Conservation (phyloP, 495 filamentous ascomycete species). For the Xylaria bambusicola region DNA sequence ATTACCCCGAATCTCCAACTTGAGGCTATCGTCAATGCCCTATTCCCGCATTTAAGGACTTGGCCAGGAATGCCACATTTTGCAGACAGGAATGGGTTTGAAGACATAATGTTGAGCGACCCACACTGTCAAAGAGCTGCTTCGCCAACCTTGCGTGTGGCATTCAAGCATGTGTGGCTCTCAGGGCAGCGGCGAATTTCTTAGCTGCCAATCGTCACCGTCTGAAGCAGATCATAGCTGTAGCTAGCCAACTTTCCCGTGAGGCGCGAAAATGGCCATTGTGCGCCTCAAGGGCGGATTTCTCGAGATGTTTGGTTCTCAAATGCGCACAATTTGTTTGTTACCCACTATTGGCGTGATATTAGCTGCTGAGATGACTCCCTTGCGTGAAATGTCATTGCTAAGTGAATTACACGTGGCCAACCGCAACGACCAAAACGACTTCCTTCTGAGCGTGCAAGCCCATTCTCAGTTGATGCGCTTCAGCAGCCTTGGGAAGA, state of each 20-base stretch:
- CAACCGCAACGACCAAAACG: background rate
- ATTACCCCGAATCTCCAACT: constrained; percentile 12
- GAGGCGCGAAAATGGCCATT: background rate
- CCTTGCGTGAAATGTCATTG: background rate
- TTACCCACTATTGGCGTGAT: background rate
- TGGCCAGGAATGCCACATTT: constrained; percentile 1
- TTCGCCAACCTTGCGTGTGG: background rate
- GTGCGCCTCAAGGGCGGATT: background rate
- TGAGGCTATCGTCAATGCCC: constrained; percentile 13
- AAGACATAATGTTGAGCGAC: background rate
- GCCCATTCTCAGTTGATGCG: background rate
- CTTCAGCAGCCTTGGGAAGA: background rate
- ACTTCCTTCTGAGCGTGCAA: background rate
- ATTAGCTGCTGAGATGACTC: constrained; percentile 6
- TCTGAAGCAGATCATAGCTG: background rate
- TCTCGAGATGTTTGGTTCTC: background rate
- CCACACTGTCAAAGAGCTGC: background rate
- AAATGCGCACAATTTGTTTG: background rate
- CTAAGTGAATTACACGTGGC: background rate
- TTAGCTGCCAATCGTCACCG: background rate
- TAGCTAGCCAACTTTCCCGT: too few relatives aligned
- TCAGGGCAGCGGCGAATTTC: too few relatives aligned
- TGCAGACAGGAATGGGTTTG: too few relatives aligned
- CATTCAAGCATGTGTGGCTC: too few relatives aligned
- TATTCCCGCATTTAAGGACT: background rate